Evolutionary conservation across 1,139 yeast species (phyloP).

Genomic region (Scheffersomyces quercinus): DNA sequence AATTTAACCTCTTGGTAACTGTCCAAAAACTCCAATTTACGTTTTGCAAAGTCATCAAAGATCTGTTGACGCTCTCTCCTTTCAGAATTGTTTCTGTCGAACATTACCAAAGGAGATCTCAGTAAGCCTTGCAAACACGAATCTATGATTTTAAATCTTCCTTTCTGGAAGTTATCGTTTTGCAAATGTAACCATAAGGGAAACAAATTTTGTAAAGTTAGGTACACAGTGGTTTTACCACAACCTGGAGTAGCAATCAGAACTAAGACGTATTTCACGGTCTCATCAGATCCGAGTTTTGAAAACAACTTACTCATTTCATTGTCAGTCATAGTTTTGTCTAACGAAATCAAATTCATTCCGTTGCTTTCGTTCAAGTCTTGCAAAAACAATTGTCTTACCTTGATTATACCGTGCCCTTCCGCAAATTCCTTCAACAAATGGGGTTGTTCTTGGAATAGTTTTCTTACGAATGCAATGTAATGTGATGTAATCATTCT

Average conservation of each 20-base stretch:
- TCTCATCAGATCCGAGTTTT: constrained; percentile 1
- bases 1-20: constrained; percentile 39
- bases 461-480: constrained; percentile 61
- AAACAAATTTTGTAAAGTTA: constrained; percentile 56
- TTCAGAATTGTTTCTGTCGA: constrained; percentile 85
- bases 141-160: constrained; percentile 53
- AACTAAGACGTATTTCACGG: constrained; percentile 58
- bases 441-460: constrained; percentile 48
- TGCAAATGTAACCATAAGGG: constrained; percentile 79
- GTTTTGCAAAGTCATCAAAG: constrained; percentile 51
- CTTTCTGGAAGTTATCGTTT: constrained; percentile 69
- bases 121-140: constrained; percentile 36
- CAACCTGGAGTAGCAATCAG: constrained; percentile 94
- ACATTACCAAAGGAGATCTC: constrained; percentile 54
- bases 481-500: constrained; percentile 65
- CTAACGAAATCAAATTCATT: constrained; percentile 26
- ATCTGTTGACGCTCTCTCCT: constrained; percentile 67
- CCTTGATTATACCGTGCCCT: constrained; percentile 73
- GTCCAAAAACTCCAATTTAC: constrained; percentile 38
- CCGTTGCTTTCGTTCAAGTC: constrained; percentile 34
- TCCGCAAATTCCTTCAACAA: constrained; percentile 46
- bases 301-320: background rate
- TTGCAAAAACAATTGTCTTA: constrained; percentile 62
- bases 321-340: constrained; percentile 11
- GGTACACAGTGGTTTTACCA: constrained; percentile 86